Percentiles rank a stretch among this genome's conserved stretches.
Evolutionary conservation across 352 stramenopile species (phyloP).

Genomic region (Globisporangium cylindrosporum): DNA sequence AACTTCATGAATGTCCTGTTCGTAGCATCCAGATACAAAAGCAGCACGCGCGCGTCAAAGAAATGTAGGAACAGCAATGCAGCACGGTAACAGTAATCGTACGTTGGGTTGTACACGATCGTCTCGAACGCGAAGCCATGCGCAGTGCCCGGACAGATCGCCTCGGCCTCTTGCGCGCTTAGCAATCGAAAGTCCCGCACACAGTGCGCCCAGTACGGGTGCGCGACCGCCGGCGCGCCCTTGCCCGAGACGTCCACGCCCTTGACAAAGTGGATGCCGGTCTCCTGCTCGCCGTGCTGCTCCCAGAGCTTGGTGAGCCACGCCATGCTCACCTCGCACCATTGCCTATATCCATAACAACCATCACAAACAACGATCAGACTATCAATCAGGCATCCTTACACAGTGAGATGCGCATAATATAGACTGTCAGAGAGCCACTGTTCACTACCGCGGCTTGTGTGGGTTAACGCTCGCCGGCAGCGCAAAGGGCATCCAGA

Average conservation of each 20-base stretch:
- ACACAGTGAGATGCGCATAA: too few species aligned
- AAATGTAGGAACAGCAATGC: background rate
- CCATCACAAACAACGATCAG: background rate
- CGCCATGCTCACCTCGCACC: slow-evolving; percentile 61
- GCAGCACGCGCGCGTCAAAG: background rate
- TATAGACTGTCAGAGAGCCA: background rate
- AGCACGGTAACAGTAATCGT: background rate
- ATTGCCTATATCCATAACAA: slow-evolving; percentile 30
- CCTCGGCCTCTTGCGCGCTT: slow-evolving; percentile 30
- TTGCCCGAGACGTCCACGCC: slow-evolving; percentile 44
- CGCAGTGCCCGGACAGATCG: slow-evolving; percentile 34
- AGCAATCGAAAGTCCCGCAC: slow-evolving; percentile 57
- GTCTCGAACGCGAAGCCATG: slow-evolving; percentile 57
- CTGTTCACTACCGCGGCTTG: slow-evolving; percentile 28
- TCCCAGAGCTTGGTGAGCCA: slow-evolving; percentile 47
- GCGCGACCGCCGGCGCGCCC: slow-evolving; percentile 29
- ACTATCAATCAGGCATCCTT: too few species aligned
- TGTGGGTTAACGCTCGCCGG: slow-evolving; percentile 30
- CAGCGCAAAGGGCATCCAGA: slow-evolving; percentile 75
- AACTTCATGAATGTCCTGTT: slow-evolving; percentile 51
- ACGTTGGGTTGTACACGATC: slow-evolving; percentile 66
- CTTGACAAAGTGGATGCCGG: slow-evolving; percentile 51
- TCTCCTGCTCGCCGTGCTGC: slow-evolving; percentile 35
- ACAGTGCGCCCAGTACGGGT: slow-evolving; percentile 70
- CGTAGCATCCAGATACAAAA: background rate